phyloP scores from a whole-genome alignment of 2,329 filamentous ascomycete species.

The Fusarium albosuccineum region DNA sequence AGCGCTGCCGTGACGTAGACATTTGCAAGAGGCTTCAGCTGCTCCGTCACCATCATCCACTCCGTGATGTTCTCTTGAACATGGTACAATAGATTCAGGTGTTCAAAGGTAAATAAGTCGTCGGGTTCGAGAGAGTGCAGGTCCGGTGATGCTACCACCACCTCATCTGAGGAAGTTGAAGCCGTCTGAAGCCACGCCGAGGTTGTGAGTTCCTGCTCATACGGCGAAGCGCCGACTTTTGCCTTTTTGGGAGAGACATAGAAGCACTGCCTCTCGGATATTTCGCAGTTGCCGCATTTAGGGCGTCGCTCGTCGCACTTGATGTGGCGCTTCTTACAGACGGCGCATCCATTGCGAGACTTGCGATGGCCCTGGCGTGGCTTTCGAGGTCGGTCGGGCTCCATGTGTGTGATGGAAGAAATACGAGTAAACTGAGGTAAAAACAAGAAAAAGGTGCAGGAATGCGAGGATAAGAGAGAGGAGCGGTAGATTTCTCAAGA shows the following conservation, averaged over 20 bases:
- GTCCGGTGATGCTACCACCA: not conserved
- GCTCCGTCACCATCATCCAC: slow-evolving; percentile 7
- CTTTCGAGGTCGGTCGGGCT: not conserved
- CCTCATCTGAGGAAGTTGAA: not conserved
- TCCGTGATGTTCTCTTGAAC: slow-evolving; percentile 2
- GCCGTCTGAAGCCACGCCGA: not conserved
- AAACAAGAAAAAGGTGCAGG: not conserved
- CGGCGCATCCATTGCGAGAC: slow-evolving; percentile 29
- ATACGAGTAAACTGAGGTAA: slow-evolving; percentile 8
- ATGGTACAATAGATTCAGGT: slow-evolving; percentile 21
- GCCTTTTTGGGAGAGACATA: not conserved
- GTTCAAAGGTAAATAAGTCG: slow-evolving; percentile 15
- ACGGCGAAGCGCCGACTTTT: not conserved
- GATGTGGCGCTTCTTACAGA: slow-evolving; percentile 31
- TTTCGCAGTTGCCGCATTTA: slow-evolving; percentile 19
- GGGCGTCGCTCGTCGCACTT: slow-evolving; percentile 30
- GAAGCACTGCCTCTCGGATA: not conserved
- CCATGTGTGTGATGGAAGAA: not conserved
- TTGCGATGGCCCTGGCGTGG: slow-evolving; percentile 28
- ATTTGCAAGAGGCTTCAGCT: not conserved
- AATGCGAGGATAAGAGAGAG: slow-evolving; percentile 12
- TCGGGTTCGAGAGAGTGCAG: not conserved
- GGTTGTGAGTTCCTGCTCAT: slow-evolving; percentile 7
- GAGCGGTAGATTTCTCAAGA: not conserved
- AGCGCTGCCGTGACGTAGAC: slow-evolving; percentile 4